Percentiles rank a stretch among this genome's conserved stretches.
phyloP scores from a whole-genome alignment of 75 land plant species.

The Sequoiadendron giganteum region DNA sequence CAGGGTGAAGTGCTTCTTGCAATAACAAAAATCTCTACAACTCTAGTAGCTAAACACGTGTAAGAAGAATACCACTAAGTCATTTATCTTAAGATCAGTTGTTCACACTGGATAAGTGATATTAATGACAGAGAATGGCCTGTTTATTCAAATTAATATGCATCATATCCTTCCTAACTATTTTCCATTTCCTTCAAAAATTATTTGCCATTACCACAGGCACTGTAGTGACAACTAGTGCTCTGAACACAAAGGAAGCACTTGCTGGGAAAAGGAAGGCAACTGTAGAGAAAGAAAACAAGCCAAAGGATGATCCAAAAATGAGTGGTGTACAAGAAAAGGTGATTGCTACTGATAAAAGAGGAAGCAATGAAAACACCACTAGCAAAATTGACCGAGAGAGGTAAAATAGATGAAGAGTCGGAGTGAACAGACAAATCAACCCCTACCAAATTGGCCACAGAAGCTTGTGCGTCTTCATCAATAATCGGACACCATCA shows the following conservation, averaged over 20 bases:
- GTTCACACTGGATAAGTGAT: no score
- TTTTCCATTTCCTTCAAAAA: background rate
- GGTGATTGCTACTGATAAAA: background rate
- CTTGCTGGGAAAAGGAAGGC: constrained; percentile 9
- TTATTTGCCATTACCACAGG: background rate
- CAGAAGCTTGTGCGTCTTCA: background rate
- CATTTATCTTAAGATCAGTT: no score
- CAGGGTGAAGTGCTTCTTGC: no score
- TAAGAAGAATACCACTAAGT: no score
- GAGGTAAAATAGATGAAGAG: background rate
- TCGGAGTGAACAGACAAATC: background rate
- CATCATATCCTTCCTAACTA: background rate
- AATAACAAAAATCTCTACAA: no score
- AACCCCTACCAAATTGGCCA: background rate
- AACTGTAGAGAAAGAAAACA: background rate
- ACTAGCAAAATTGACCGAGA: background rate
- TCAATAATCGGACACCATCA: background rate
- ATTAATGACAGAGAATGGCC: background rate
- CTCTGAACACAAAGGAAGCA: background rate
- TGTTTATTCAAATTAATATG: background rate
- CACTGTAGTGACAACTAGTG: background rate
- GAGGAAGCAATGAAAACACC: constrained; percentile 11
- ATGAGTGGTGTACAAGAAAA: background rate
- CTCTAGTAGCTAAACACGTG: no score
- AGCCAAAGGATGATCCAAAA: constrained; percentile 3